phyloP scores from a whole-genome alignment of 768 basidiomycete species.

The Phylloporus rhodoxanthus region DNA sequence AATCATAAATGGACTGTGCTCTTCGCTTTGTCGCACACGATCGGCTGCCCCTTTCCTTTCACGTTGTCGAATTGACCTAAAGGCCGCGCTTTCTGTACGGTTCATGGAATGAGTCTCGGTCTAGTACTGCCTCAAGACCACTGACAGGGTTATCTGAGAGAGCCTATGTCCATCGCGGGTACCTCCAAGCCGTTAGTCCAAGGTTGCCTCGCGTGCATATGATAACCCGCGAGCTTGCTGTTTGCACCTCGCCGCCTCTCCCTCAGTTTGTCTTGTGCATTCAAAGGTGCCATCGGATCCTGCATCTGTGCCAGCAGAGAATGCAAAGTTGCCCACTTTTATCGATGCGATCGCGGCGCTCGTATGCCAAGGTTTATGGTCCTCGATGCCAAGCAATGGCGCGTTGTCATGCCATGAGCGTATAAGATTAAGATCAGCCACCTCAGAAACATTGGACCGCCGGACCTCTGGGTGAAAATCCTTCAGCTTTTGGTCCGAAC shows the following conservation, averaged over 20 bases:
- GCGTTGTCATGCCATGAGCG: too few relatives aligned
- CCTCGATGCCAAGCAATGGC: conserved; percentile 47
- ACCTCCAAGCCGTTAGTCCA: conserved; percentile 68
- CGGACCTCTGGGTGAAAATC: conserved; percentile 38
- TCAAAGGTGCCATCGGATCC: conserved; percentile 31
- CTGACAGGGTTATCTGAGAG: conserved; percentile 50
- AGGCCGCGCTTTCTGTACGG: conserved; percentile 51
- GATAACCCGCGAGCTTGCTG: conserved; percentile 52
- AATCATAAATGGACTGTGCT: too few relatives aligned
- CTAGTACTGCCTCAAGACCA: too few relatives aligned
- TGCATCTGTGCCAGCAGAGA: conserved; percentile 12
- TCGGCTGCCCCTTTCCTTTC: conserved; percentile 58
- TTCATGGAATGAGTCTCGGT: not conserved
- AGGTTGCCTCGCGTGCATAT: conserved; percentile 60
- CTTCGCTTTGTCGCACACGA: conserved; percentile 38
- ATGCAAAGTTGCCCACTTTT: conserved; percentile 42
- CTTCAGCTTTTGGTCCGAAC: conserved; percentile 64
- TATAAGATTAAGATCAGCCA: not conserved
- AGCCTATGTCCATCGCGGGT: not conserved
- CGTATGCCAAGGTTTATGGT: conserved; percentile 67
- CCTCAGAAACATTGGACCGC: conserved; percentile 8
- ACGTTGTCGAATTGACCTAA: conserved; percentile 69
- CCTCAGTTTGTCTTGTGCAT: conserved; percentile 38
- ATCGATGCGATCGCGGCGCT: conserved; percentile 51
- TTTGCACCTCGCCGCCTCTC: conserved; percentile 47